Conservation (phyloP, 176 grass and related monocot species). For the Raddia guianensis region DNA sequence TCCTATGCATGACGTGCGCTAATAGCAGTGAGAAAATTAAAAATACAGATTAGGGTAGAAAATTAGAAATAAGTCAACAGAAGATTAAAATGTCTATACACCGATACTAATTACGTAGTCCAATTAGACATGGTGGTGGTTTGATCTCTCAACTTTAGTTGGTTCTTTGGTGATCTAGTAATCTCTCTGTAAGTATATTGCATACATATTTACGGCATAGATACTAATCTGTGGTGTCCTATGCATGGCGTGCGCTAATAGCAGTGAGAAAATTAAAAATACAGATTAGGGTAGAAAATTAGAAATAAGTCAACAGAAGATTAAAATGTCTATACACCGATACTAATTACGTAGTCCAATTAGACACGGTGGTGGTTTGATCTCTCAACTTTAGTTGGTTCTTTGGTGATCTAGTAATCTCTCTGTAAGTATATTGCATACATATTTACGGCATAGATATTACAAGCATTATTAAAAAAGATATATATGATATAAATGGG, state of each 20-base stretch:
- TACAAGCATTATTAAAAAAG: background rate
- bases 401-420: background rate
- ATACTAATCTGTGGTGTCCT: background rate
- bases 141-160: background rate
- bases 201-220: background rate
- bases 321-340: background rate
- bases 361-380: background rate
- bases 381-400: background rate
- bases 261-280: background rate
- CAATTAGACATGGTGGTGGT: background rate
- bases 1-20: background rate
- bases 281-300: background rate
- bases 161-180: background rate
- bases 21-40: background rate
- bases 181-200: background rate
- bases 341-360: background rate
- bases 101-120: background rate
- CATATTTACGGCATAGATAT: background rate
- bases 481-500: background rate
- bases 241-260: background rate
- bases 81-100: conserved; percentile 8
- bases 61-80: background rate
- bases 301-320: background rate
- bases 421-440: background rate
- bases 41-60: background rate